Evolutionary conservation across 2,329 filamentous ascomycete species (phyloP).

Genomic region (Albifimbria verrucaria): DNA sequence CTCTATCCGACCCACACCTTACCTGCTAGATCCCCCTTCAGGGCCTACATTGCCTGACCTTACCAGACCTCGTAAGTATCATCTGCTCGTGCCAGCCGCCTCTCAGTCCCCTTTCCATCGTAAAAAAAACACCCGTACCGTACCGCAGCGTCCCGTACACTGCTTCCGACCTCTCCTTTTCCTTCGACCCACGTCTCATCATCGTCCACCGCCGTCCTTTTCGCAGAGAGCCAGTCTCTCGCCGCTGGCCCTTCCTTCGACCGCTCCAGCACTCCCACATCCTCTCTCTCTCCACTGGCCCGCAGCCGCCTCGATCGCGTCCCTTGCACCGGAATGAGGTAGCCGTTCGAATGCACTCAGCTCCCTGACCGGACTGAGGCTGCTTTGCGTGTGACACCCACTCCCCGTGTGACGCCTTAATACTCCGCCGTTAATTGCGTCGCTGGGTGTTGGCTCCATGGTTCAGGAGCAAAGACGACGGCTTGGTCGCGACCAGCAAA

Average conservation of each 20-base stretch:
- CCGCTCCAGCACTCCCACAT: no score
- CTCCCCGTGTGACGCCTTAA: constrained; percentile 13
- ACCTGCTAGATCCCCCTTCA: no score
- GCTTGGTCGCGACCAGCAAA: constrained; percentile 58
- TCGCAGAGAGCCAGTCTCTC: no score
- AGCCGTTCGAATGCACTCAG: constrained; percentile 53
- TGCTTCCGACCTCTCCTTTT: background rate
- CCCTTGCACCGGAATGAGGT: constrained; percentile 52
- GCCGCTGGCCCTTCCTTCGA: background rate
- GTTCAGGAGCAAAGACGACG: constrained; percentile 48
- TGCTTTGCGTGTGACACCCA: constrained; percentile 22
- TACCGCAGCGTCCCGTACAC: background rate
- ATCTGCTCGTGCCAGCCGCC: background rate
- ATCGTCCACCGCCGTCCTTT: no score
- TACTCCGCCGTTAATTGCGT: background rate
- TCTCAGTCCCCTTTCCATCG: no score
- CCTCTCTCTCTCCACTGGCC: background rate
- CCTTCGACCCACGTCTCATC: no score
- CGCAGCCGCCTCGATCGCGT: constrained; percentile 5
- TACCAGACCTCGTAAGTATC: background rate
- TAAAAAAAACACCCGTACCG: background rate
- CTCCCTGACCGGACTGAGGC: constrained; percentile 60
- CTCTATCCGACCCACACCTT: background rate
- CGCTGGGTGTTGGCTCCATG: constrained; percentile 20
- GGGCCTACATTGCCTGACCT: no score